Conservation (phyloP, 345 rosid species). For the Lepidium sativum region DNA sequence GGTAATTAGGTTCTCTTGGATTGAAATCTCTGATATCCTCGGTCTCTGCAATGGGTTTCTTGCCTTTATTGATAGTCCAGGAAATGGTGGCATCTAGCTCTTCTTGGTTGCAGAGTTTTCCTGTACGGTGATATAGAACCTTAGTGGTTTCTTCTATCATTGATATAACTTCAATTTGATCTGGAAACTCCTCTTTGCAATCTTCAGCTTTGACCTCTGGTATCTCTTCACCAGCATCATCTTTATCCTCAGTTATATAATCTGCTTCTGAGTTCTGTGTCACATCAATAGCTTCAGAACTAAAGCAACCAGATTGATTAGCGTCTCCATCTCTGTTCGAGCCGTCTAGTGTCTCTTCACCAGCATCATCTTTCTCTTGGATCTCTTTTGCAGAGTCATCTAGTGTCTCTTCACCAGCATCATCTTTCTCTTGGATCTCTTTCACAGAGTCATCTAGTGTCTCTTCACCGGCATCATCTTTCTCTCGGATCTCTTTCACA, state of each 20-base stretch:
- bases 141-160: conserved; percentile 4
- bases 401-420: not conserved
- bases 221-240: conserved; percentile 13
- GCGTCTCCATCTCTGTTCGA: not conserved
- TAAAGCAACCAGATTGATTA: not conserved
- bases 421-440: conserved; percentile 1
- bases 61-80: conserved; percentile 34
- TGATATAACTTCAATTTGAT: conserved; percentile 11
- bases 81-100: conserved; percentile 15
- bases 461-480: too few species aligned
- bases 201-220: conserved; percentile 1
- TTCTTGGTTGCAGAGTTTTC: conserved; percentile 29
- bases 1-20: conserved; percentile 77
- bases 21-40: conserved; percentile 45
- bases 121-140: conserved; percentile 2
- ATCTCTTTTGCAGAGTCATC: not conserved
- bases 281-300: not conserved
- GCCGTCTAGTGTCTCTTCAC: too few species aligned
- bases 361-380: not conserved
- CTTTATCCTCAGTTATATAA: not conserved
- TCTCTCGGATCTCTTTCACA: too few species aligned
- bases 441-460: not conserved
- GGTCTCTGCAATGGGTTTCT: conserved; percentile 22
- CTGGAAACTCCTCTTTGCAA: conserved; percentile 14
- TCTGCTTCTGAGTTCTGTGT: conserved; percentile 1